phyloP scores from a whole-genome alignment of 371 early-diverging fungal genomes.

The Blakeslea trispora region DNA sequence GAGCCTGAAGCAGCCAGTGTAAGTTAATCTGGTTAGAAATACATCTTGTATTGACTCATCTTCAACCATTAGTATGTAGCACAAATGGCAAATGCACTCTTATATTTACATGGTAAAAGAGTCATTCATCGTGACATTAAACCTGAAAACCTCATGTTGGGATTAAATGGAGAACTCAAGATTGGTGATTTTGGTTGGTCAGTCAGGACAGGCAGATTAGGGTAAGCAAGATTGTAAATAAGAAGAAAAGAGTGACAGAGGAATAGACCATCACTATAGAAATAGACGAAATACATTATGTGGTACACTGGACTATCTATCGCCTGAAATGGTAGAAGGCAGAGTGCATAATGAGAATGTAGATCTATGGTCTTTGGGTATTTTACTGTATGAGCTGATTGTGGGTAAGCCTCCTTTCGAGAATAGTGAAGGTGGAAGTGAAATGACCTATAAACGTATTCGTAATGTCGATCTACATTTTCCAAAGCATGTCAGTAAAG shows the following conservation, averaged over 20 bases:
- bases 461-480: slow-evolving; percentile 82
- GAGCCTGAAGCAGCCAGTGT: slow-evolving; percentile 84
- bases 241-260: too few relatives aligned
- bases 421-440: slow-evolving; percentile 45
- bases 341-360: slow-evolving; percentile 74
- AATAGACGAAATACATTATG: slow-evolving; percentile 87
- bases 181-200: slow-evolving; percentile 58
- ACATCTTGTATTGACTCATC: not conserved
- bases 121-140: slow-evolving; percentile 98
- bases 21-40: slow-evolving; percentile 69
- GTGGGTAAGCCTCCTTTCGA: slow-evolving; percentile 98
- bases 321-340: slow-evolving; percentile 91
- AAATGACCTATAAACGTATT: slow-evolving; percentile 83
- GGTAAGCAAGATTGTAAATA: slow-evolving; percentile 26
- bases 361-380: slow-evolving; percentile 87
- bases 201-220: slow-evolving; percentile 37
- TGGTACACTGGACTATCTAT: slow-evolving; percentile 98
- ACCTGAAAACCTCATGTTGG: slow-evolving; percentile 93
- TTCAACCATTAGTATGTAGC: slow-evolving; percentile 70
- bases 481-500: slow-evolving; percentile 79
- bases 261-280: too few relatives aligned
- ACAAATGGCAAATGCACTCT: slow-evolving; percentile 77
- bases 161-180: slow-evolving; percentile 51
- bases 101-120: slow-evolving; percentile 90
- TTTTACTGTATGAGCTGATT: slow-evolving; percentile 94